Percentiles rank a stretch among this genome's conserved stretches.
Evolutionary conservation across 495 filamentous ascomycete genomes (phyloP).

Genomic region (Xylaria longipes): DNA sequence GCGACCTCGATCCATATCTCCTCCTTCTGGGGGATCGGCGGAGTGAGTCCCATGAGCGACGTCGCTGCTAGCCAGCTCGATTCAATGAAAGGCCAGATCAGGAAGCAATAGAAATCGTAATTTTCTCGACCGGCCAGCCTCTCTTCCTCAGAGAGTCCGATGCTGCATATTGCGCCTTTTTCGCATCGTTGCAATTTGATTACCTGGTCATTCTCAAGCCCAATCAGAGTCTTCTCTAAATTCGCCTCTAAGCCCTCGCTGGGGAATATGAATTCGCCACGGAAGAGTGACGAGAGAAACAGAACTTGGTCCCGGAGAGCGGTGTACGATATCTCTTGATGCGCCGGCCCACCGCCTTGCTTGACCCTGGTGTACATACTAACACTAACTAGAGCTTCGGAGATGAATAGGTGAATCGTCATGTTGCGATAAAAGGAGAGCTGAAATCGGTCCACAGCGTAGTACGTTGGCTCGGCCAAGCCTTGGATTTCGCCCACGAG

Average conservation of each 20-base stretch:
- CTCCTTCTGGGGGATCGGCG: constrained; percentile 64
- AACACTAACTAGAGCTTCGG: constrained; percentile 84
- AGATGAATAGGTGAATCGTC: constrained; percentile 97
- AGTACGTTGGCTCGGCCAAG: constrained; percentile 86
- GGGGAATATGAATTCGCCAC: constrained; percentile 95
- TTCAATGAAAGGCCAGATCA: constrained; percentile 98
- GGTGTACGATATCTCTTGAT: constrained; percentile 77
- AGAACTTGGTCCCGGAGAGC: constrained; percentile 76
- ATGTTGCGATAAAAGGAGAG: constrained; percentile 98
- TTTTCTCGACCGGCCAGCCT: constrained; percentile 83
- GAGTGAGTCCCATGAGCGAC: constrained; percentile 82
- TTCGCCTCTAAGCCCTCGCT: constrained; percentile 82
- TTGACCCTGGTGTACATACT: constrained; percentile 91
- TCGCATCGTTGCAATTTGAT: constrained; percentile 69
- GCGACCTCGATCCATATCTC: constrained; percentile 79
- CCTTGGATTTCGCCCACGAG: constrained; percentile 81
- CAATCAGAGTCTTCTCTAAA: constrained; percentile 75
- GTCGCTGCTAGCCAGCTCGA: constrained; percentile 89
- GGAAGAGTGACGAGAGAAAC: constrained; percentile 92
- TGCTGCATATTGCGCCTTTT: constrained; percentile 60
- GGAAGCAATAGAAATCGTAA: constrained; percentile 97
- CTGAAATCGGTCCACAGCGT: constrained; percentile 94
- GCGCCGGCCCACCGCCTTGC: constrained; percentile 78
- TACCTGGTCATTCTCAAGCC: constrained; percentile 81
- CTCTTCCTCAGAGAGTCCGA: constrained; percentile 80